Evolutionary conservation across 805 yeast genomes (phyloP).

Genomic region (Myxozyma udenii): DNA sequence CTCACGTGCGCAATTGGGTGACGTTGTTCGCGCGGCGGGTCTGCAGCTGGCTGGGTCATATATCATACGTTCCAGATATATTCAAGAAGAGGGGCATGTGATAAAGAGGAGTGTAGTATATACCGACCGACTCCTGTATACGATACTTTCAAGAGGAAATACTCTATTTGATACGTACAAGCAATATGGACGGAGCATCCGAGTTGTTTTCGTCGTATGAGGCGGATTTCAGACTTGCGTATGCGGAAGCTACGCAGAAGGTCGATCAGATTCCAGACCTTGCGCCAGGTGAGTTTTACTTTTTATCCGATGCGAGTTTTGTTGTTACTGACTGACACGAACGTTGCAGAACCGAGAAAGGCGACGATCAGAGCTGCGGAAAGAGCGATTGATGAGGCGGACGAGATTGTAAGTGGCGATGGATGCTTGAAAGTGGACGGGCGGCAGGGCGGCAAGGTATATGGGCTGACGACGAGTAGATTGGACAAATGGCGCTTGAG

Average conservation of each 20-base stretch:
- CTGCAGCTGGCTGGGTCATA: too few species aligned
- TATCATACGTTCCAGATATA: too few species aligned
- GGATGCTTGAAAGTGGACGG: not conserved
- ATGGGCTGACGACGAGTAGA: too few species aligned
- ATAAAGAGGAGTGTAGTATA: too few species aligned
- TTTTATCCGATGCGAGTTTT: not conserved
- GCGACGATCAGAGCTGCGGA: constrained; percentile 59
- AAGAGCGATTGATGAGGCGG: constrained; percentile 70
- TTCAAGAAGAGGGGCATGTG: too few species aligned
- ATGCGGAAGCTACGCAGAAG: constrained; percentile 66
- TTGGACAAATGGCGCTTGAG: constrained; percentile 86
- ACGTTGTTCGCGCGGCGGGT: too few species aligned
- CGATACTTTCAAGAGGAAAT: too few species aligned
- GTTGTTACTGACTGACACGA: not conserved
- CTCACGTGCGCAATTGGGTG: too few species aligned
- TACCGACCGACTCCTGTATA: too few species aligned
- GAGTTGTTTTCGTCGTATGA: constrained; percentile 64
- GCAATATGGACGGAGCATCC: constrained; percentile 33
- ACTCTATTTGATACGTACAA: not conserved
- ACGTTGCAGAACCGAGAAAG: constrained; percentile 48
- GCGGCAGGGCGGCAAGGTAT: not conserved
- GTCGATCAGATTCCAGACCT: constrained; percentile 53
- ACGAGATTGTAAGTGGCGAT: constrained; percentile 51
- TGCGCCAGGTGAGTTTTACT: constrained; percentile 40
- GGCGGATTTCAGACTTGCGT: constrained; percentile 66